phyloP scores from a whole-genome alignment of 176 grass and related monocot species.

The Musa itinerans region DNA sequence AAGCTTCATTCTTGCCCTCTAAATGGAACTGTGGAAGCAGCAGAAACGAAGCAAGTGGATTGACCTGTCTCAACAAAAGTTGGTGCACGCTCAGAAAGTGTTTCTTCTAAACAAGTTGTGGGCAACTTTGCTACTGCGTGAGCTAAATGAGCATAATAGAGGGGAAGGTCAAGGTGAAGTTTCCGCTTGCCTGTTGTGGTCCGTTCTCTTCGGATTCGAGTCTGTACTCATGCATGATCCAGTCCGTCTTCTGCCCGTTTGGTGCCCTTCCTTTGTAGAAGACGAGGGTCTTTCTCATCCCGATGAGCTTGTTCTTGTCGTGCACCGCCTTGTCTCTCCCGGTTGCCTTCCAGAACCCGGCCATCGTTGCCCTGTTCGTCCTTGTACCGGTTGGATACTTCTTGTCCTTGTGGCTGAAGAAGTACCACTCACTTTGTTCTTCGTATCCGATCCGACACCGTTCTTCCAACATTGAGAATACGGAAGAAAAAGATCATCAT shows the following conservation, averaged over 20 bases:
- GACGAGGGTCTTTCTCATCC: conserved; percentile 98
- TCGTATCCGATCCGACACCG: conserved; percentile 83
- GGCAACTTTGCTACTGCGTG: too few species aligned
- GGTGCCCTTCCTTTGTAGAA: conserved; percentile 98
- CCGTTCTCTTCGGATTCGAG: conserved; percentile 89
- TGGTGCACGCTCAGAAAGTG: too few species aligned
- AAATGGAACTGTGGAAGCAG: too few species aligned
- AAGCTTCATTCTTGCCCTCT: too few species aligned
- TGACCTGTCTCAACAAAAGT: too few species aligned
- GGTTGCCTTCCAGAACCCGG: conserved; percentile 97
- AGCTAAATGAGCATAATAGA: neutral
- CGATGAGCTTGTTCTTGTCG: conserved; percentile 71
- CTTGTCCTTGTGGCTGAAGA: conserved; percentile 96
- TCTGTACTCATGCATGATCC: conserved; percentile 99
- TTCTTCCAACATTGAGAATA: conserved; percentile 27
- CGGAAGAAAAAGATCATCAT: too few species aligned
- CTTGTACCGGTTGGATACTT: conserved; percentile 96
- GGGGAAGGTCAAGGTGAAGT: neutral
- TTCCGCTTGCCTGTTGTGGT: conserved; percentile 56
- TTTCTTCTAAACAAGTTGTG: too few species aligned
- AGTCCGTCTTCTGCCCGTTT: conserved; percentile 81
- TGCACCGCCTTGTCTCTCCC: conserved; percentile 85
- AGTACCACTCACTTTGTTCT: conserved; percentile 97
- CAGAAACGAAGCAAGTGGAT: too few species aligned
- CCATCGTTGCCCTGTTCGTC: conserved; percentile 90